These are phyloP conservation scores for Fragilaria crotonensis DNA, from an alignment of 108 stramenopile genomes.

Conservation along the genomic window DNA sequence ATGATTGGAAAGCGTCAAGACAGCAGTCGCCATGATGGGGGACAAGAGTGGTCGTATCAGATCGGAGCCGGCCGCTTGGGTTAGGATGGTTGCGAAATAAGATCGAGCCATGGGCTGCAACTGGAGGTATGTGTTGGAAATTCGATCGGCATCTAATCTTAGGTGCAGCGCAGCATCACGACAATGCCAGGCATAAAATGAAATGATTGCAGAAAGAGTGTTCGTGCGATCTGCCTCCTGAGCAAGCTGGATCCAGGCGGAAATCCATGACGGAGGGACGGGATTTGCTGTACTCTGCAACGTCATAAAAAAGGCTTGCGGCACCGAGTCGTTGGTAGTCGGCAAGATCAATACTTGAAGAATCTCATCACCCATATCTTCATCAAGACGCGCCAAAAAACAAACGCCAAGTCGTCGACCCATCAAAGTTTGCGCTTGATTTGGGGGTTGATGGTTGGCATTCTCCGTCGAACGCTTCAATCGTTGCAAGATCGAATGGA, in stretches of 20 bases:
- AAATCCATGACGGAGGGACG: not conserved
- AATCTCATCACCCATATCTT: not conserved
- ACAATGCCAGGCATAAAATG: not conserved
- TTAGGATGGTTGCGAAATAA: not conserved
- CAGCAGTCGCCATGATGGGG: slow-evolving; percentile 24
- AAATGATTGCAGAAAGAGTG: not conserved
- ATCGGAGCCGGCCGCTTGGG: not conserved
- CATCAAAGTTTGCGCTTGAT: not conserved
- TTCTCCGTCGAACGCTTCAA: slow-evolving; percentile 1
- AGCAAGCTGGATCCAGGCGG: not conserved
- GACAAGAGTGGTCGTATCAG: slow-evolving; percentile 16
- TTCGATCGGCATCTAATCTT: not conserved
- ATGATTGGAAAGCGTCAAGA: slow-evolving; percentile 11
- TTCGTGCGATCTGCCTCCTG: not conserved
- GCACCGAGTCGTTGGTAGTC: not conserved
- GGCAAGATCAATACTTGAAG: not conserved
- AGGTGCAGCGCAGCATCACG: not conserved
- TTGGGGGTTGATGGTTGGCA: slow-evolving; percentile 3
- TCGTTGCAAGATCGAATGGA: slow-evolving; percentile 1
- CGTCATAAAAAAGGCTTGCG: not conserved
- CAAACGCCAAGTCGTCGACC: slow-evolving; percentile 7
- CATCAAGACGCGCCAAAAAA: not conserved
- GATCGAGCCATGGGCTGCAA: not conserved
- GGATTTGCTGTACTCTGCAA: not conserved
- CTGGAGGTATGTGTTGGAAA: not conserved